Base-by-base conservation (phyloP, 352 stramenopile species). In the Globisporangium nodosum region DNA sequence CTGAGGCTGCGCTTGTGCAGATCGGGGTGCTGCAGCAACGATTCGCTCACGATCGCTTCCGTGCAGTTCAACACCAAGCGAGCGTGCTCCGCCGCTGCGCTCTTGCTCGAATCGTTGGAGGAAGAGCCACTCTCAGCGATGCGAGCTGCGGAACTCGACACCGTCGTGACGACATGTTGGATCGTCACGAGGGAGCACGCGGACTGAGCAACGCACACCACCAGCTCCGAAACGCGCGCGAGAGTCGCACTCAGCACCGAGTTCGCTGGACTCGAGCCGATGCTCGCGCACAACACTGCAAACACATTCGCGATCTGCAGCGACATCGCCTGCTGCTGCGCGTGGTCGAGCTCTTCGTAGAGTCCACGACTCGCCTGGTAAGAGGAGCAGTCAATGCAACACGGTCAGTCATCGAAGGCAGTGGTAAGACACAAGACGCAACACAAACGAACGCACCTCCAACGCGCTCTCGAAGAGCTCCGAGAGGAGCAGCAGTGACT, bases 1-100 rank as follows among this genome's bases (percentile, higher is more conserved):
- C 40, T 43, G 42, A 87, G 85, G 18, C 53, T 56, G n/a, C 62
- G 59, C n/a, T 71, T 79, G 56, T 87, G 68, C n/a, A 81, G 67
- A 21, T 91, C 78, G 2, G 52, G 55, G 30, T 81, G 78, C 46
- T 69, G 61, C 37, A 83, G 46, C 51, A 91, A 21, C 50, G 61
- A 50, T n/a, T 65, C 69, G 11, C 54, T 71, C 39, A 78, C 46
- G 31, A 88, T 61, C 8, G 65, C 58, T 18, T 82, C 70, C 7
- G 70, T 67, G 48, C 68, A 79, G 4, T 56, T 56, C 49, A 80
- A 56, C 20, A 68, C 64, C 18, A 51, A 42, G 31, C 43, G 33
- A 2, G 12, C 20, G 31, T 48, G 40, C 37, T 20, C 57, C 33
- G 33, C 30, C 33, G 5, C 33, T 37, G 33, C 33, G 43, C 4